phyloP scores from a whole-genome alignment of 2,329 filamentous ascomycete genomes.

The Pestalotiopsis sp. region DNA sequence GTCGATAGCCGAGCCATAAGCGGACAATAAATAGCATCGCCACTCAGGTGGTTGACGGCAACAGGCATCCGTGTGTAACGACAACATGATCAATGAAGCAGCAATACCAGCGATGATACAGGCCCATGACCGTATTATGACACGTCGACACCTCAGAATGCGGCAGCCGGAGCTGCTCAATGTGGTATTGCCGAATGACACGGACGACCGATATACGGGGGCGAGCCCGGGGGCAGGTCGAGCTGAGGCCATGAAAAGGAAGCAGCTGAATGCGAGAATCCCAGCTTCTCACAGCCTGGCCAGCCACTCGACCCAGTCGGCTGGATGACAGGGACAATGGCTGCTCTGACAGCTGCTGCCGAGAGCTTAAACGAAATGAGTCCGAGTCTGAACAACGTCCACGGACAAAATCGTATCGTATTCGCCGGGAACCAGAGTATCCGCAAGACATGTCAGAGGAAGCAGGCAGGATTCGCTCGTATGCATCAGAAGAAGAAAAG shows the following conservation, averaged over 20 bases:
- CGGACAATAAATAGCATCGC: neutral
- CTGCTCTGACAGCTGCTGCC: neutral
- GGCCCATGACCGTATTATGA: neutral
- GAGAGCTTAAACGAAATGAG: slow-evolving; percentile 7
- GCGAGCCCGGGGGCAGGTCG: neutral
- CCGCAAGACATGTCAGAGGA: neutral
- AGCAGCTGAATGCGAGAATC: neutral
- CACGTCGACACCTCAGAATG: neutral
- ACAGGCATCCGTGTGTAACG: neutral
- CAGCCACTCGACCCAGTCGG: neutral
- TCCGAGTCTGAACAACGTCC: no score
- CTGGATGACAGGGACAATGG: neutral
- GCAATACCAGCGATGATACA: neutral
- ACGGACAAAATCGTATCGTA: no score
- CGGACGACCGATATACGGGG: neutral
- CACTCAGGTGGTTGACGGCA: neutral
- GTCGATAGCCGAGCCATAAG: neutral
- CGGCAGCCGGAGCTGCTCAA: neutral
- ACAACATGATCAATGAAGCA: neutral
- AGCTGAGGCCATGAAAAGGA: neutral
- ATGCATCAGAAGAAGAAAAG: neutral
- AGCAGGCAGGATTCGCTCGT: neutral
- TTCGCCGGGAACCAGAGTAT: no score
- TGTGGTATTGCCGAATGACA: neutral
- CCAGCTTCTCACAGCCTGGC: neutral